phyloP scores from a whole-genome alignment of 305 asterid species.

The Lippia alba region DNA sequence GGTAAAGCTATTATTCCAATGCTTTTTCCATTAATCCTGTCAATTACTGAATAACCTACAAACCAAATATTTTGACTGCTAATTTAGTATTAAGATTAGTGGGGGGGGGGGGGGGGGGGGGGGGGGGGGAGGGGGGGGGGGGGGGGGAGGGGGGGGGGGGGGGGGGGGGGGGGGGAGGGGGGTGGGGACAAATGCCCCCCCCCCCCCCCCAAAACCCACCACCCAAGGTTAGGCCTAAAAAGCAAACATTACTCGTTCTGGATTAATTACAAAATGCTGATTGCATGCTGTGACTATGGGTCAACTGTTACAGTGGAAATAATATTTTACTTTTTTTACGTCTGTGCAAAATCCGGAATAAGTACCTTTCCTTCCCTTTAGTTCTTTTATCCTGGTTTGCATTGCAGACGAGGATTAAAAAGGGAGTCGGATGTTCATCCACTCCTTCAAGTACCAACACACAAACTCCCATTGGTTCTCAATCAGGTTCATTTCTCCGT shows the following conservation, averaged over 20 bases:
- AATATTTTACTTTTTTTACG: not conserved
- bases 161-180: too few relatives aligned
- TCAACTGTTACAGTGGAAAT: too few relatives aligned
- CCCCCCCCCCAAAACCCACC: too few relatives aligned
- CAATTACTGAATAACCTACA: not conserved
- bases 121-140: too few relatives aligned
- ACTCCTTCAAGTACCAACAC: slow-evolving; percentile 51
- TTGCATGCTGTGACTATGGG: too few relatives aligned
- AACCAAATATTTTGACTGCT: slow-evolving; percentile 11
- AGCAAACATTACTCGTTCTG: too few relatives aligned
- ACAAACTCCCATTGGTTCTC: slow-evolving; percentile 47
- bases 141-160: too few relatives aligned
- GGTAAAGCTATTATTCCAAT: slow-evolving; percentile 48
- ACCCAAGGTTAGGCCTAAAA: too few relatives aligned
- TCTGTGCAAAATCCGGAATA: not conserved
- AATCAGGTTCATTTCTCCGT: slow-evolving; percentile 52
- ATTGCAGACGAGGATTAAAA: slow-evolving; percentile 75
- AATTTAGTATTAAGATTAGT: not conserved
- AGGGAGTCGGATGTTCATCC: slow-evolving; percentile 64
- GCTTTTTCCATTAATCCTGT: slow-evolving; percentile 10
- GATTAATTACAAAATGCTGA: too few relatives aligned
- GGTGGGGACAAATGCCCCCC: too few relatives aligned
- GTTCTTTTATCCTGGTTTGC: slow-evolving; percentile 19
- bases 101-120: too few relatives aligned
- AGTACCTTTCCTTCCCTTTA: too few relatives aligned